Conservation (phyloP, 2,329 filamentous ascomycete species). For the Moelleriella libera region DNA sequence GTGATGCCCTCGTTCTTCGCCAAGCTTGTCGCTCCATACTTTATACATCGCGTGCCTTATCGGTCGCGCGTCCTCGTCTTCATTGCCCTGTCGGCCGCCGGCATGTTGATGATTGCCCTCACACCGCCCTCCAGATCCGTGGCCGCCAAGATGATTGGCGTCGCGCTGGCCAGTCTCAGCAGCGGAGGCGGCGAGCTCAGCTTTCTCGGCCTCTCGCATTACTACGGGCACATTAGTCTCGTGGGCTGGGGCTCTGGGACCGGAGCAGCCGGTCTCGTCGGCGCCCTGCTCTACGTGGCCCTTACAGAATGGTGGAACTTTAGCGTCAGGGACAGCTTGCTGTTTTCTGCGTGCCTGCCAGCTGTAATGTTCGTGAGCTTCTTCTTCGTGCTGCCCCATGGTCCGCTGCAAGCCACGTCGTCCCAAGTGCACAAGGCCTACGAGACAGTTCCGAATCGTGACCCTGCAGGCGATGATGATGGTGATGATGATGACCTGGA, state of each 20-base stretch:
- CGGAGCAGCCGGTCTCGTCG: conserved; percentile 74
- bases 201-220: conserved; percentile 84
- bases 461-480: conserved; percentile 16
- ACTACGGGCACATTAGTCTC: conserved; percentile 75
- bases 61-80: conserved; percentile 59
- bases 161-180: conserved; percentile 72
- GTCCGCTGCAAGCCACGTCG: conserved; percentile 37
- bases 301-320: conserved; percentile 70
- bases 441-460: conserved; percentile 30
- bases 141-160: conserved; percentile 63
- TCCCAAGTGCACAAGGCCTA: conserved; percentile 33
- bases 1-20: conserved; percentile 80
- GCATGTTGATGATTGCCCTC: conserved; percentile 81
- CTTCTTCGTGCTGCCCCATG: conserved; percentile 64
- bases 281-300: conserved; percentile 76
- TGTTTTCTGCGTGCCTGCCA: conserved; percentile 69
- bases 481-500: conserved; percentile 20
- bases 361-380: conserved; percentile 74
- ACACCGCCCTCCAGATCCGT: conserved; percentile 56
- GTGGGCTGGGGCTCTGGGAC: conserved; percentile 90
- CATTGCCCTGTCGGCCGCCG: conserved; percentile 58
- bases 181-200: conserved; percentile 81
- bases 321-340: conserved; percentile 57
- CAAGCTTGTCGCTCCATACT: conserved; percentile 84
- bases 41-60: conserved; percentile 82